Base-by-base conservation (phyloP, 116 monocot species). In the Zostera marina region DNA sequence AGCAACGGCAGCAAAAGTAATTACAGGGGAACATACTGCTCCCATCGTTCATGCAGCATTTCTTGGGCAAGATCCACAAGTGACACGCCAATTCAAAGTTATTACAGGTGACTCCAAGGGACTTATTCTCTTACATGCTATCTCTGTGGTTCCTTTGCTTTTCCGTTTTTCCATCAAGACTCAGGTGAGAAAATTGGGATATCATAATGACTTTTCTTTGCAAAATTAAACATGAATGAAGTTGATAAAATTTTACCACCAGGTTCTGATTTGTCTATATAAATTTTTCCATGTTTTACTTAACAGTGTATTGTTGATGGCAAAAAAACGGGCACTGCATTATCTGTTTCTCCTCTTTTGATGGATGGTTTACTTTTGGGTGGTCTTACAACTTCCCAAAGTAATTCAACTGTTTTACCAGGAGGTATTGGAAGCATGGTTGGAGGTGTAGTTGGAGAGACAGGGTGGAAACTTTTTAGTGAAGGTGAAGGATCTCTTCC, bases 51-150 rank as follows among this genome's bases (percentile, higher is more conserved):
- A 98, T 74, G 63, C 74, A n/a, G 70, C 74, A 14, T 98, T 90
- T 77, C 67, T 94, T 15, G 84, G 84, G 39, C 88, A 87, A 72
- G 88, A 83, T 74, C 70, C 75, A 32, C 77, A 78, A 65, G 32
- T 67, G 51, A 74, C 79, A 14, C 85, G 85, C 10, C 91, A 91
- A 65, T 98, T 83, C 74, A 98, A 76, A 73, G 80, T 73, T 70
- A 73, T 98, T 59, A 90, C 81, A 44, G 86, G 90, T 16, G 98
- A 98, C 73, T 80, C 83, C 58, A 90, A 79, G 66, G 98, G 98
- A 43, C 67, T 83, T 62, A 79, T 98, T 56, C 56, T 78, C 12
- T 78, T 85, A 21, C 90, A 90, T 72, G 68, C 86, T 46, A 78
- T 86, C 61, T 90, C 98, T 5, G 77, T 79, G 48, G 62, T 82